phyloP scores from a whole-genome alignment of 805 yeast genomes.

The Candida ipomoeae region DNA sequence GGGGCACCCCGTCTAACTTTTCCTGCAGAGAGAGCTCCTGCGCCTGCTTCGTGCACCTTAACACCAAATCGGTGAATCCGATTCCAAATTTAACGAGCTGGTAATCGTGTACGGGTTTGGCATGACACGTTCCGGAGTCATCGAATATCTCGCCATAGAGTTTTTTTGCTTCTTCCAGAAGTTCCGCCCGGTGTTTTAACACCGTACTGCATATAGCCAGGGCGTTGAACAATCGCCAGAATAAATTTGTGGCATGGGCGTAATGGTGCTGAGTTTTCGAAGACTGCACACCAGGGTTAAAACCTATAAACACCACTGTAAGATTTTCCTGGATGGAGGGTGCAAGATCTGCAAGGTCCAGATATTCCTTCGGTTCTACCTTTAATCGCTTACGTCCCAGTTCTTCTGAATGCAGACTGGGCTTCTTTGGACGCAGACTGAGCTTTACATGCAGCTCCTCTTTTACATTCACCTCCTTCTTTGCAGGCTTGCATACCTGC shows the following conservation, averaged over 20 bases:
- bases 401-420: too few relatives aligned
- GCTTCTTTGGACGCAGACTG: too few relatives aligned
- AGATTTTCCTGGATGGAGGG: slow-evolving; percentile 29
- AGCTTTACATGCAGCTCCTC: too few relatives aligned
- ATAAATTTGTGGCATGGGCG: slow-evolving; percentile 65
- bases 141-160: slow-evolving; percentile 13
- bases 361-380: not conserved
- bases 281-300: slow-evolving; percentile 66
- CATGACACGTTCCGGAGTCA: slow-evolving; percentile 6
- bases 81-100: slow-evolving; percentile 40
- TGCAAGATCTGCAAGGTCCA: slow-evolving; percentile 23
- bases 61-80: slow-evolving; percentile 71
- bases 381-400: too few relatives aligned
- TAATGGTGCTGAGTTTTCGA: slow-evolving; percentile 62
- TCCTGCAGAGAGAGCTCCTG: slow-evolving; percentile 50
- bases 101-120: slow-evolving; percentile 38
- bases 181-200: slow-evolving; percentile 4
- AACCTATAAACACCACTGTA: slow-evolving; percentile 58
- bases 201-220: slow-evolving; percentile 38
- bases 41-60: slow-evolving; percentile 58
- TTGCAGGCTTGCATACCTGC: not conserved
- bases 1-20: slow-evolving; percentile 51
- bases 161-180: not conserved
- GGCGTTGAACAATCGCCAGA: slow-evolving; percentile 62
- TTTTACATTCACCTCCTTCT: too few relatives aligned